A percentile compares a stretch with the other conserved stretches of the same genome.
These are phyloP conservation scores for Termitomyces sp. DNA, from an alignment of 768 basidiomycete species.

Conservation along the genomic window DNA sequence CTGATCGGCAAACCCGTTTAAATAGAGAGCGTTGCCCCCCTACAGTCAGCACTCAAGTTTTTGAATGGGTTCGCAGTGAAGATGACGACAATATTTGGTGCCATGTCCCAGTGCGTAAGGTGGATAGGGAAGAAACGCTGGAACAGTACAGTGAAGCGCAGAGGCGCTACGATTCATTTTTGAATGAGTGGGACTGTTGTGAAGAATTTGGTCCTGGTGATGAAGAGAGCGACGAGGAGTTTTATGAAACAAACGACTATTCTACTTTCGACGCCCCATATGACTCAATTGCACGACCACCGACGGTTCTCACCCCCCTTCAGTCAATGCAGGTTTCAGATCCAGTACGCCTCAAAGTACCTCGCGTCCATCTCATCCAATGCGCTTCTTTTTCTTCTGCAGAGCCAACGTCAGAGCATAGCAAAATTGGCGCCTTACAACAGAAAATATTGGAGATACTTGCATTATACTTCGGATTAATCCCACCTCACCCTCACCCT, in stretches of 20 bases:
- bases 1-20: neutral
- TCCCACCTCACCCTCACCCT: neutral
- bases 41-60: conserved; percentile 3
- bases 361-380: neutral
- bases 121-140: neutral
- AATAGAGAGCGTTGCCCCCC: neutral
- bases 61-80: neutral
- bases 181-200: no score
- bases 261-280: neutral
- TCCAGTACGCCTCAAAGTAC: neutral
- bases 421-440: neutral
- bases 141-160: neutral
- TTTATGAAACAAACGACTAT: neutral
- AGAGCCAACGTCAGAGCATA: neutral
- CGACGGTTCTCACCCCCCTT: neutral
- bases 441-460: neutral
- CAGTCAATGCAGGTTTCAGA: neutral
- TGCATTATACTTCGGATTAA: conserved; percentile 2
- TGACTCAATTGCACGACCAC: neutral
- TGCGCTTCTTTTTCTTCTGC: neutral
- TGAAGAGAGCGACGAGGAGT: neutral
- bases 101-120: neutral
- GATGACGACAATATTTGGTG: neutral
- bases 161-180: no score
- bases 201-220: no score